Conservation (phyloP, 208 protist genomes). For the Leishmania guyanensis region DNA sequence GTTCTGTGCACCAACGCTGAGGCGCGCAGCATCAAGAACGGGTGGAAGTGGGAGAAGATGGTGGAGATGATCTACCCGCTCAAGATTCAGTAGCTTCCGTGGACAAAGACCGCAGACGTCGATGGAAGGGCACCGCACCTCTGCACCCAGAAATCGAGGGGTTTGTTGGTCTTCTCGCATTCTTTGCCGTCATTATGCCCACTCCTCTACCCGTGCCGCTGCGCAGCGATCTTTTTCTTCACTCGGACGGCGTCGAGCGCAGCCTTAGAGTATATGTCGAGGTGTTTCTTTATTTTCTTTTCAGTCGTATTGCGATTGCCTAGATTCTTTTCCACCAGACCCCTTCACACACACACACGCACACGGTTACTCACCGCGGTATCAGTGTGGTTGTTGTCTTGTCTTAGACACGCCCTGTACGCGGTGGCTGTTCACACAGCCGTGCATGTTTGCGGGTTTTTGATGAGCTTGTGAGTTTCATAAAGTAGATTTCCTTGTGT, state of each 20-base stretch:
- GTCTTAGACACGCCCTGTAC: background rate
- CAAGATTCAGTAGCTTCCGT: conserved; percentile 41
- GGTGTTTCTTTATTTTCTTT: conserved; percentile 12
- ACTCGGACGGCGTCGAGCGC: background rate
- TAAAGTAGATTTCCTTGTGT: background rate
- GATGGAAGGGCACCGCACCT: background rate
- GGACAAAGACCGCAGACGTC: background rate
- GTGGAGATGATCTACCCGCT: conserved; percentile 85
- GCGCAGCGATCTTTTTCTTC: background rate
- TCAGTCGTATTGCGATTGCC: conserved; percentile 5
- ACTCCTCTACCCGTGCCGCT: background rate
- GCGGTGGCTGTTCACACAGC: background rate
- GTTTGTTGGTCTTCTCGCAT: background rate
- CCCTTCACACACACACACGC: background rate
- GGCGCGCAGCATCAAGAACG: conserved; percentile 24
- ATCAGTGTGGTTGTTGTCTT: background rate
- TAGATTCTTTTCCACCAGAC: conserved; percentile 4
- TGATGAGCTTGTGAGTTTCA: background rate
- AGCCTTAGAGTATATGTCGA: background rate
- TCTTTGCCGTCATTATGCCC: background rate
- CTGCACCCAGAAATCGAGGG: background rate
- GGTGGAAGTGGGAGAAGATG: conserved; percentile 82
- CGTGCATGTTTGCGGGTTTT: background rate
- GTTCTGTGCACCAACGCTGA: conserved; percentile 82
- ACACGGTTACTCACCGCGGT: background rate